These are phyloP conservation scores for Phytophthora constricta DNA, from an alignment of 352 stramenopile species.

Conservation along the genomic window DNA sequence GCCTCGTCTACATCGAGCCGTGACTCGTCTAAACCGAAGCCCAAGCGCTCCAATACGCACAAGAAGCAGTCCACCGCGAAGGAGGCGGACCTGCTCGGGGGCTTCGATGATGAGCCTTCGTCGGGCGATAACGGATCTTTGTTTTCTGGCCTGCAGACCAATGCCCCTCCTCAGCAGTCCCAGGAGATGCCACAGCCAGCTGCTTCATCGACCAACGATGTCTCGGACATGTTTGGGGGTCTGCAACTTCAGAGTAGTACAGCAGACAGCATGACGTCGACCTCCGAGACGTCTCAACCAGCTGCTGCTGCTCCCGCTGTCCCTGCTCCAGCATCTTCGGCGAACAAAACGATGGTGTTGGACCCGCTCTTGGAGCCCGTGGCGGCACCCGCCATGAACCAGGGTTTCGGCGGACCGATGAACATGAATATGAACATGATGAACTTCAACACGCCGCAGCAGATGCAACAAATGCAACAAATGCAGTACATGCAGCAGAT, in stretches of 20 bases:
- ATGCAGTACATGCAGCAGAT: constrained; percentile 77
- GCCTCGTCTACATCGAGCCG: constrained; percentile 32
- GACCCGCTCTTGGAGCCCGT: constrained; percentile 78
- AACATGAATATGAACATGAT: constrained; percentile 74
- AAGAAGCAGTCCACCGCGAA: constrained; percentile 45
- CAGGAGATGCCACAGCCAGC: constrained; percentile 29
- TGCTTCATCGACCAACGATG: constrained; percentile 37
- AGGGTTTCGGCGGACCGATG: constrained; percentile 48
- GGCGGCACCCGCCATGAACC: constrained; percentile 47
- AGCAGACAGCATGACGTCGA: constrained; percentile 22
- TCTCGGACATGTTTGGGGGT: constrained; percentile 82
- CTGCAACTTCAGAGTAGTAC: constrained; percentile 66
- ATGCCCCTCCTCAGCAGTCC: constrained; percentile 32
- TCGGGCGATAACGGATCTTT: constrained; percentile 44
- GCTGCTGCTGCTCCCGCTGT: constrained; percentile 25
- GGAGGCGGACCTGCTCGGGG: constrained; percentile 75
- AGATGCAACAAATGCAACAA: constrained; percentile 63
- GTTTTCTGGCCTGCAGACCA: constrained; percentile 72
- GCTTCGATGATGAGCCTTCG: constrained; percentile 64
- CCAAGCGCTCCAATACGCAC: constrained; percentile 31
- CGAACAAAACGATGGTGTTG: constrained; percentile 60
- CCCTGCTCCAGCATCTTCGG: constrained; percentile 28
- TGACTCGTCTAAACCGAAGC: constrained; percentile 38
- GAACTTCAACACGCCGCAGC: constrained; percentile 60
- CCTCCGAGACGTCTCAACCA: constrained; percentile 26